phyloP scores from a whole-genome alignment of 108 stramenopile species.

The Craspedostauros australis region DNA sequence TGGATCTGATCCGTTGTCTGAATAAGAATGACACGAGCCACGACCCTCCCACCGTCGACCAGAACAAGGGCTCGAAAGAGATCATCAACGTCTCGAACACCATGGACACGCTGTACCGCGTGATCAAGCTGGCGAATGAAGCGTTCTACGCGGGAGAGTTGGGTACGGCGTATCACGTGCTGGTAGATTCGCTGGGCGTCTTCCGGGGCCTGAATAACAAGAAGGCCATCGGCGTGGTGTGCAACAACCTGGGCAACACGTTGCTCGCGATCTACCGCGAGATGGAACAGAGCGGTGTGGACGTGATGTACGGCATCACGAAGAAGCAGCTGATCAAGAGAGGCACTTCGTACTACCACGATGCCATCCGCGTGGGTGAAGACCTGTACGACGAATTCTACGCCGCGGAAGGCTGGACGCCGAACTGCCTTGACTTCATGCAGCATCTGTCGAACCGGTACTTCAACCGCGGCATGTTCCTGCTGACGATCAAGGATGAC shows the following conservation, averaged over 20 bases:
- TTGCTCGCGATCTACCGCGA: constrained; percentile 38
- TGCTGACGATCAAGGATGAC: constrained; percentile 29
- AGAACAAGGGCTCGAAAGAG: constrained; percentile 13
- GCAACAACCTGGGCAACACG: constrained; percentile 46
- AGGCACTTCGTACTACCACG: constrained; percentile 29
- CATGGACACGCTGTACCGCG: constrained; percentile 31
- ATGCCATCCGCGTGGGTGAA: constrained; percentile 41
- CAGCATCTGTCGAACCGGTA: constrained; percentile 52
- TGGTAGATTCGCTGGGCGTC: constrained; percentile 25
- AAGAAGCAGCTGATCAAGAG: constrained; percentile 12
- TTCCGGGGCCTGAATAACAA: constrained; percentile 41
- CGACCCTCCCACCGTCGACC: background rate
- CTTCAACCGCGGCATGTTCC: constrained; percentile 61
- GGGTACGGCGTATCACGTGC: constrained; percentile 26
- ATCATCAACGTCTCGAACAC: constrained; percentile 26
- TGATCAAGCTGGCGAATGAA: constrained; percentile 33
- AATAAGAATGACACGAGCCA: background rate
- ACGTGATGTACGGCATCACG: constrained; percentile 17
- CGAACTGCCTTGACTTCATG: constrained; percentile 35
- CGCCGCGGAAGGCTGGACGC: constrained; percentile 41
- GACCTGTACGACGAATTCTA: constrained; percentile 37
- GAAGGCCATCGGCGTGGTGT: constrained; percentile 42
- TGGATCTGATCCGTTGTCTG: background rate
- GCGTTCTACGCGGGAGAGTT: constrained; percentile 46
- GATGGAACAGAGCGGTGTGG: constrained; percentile 10